Evolutionary conservation across 2,329 filamentous ascomycete species (phyloP).

Genomic region (Alternaria brassicae): DNA sequence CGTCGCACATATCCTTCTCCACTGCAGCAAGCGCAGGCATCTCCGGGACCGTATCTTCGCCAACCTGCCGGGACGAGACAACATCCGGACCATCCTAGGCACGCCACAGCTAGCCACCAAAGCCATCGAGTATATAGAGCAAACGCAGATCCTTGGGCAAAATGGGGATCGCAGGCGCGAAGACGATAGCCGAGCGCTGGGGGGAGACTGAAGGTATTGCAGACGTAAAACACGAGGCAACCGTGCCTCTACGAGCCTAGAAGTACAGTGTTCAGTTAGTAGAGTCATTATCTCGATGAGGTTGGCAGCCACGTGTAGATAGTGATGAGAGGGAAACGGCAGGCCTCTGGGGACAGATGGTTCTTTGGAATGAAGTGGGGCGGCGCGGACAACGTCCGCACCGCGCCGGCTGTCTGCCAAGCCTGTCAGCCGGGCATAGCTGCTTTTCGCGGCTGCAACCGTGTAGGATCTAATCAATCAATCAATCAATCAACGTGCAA

Average conservation of each 20-base stretch:
- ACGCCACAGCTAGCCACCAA: conserved; percentile 23
- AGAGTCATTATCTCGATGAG: not conserved
- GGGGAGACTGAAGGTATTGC: conserved; percentile 20
- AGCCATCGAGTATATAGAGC: conserved; percentile 24
- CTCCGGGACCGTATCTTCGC: conserved; percentile 24
- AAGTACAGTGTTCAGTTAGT: not conserved
- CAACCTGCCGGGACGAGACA: conserved; percentile 21
- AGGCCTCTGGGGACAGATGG: conserved; percentile 16
- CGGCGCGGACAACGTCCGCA: conserved; percentile 18
- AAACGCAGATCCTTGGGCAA: conserved; percentile 32
- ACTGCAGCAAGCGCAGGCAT: conserved; percentile 18
- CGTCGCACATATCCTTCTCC: conserved; percentile 22
- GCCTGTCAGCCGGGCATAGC: conserved; percentile 15
- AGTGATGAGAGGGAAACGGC: conserved; percentile 5
- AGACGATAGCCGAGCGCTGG: conserved; percentile 13
- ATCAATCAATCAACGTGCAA: not conserved
- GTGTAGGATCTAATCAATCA: conserved; percentile 11
- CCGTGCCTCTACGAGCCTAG: conserved; percentile 7
- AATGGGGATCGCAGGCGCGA: conserved; percentile 16
- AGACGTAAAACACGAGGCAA: conserved; percentile 11
- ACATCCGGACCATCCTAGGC: conserved; percentile 21
- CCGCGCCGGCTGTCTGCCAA: conserved; percentile 21
- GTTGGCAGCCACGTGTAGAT: not conserved
- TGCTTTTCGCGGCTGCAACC: conserved; percentile 19
- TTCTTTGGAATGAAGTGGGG: conserved; percentile 13